phyloP scores from a whole-genome alignment of 352 stramenopile genomes.

The Phytophthora tentaculata region DNA sequence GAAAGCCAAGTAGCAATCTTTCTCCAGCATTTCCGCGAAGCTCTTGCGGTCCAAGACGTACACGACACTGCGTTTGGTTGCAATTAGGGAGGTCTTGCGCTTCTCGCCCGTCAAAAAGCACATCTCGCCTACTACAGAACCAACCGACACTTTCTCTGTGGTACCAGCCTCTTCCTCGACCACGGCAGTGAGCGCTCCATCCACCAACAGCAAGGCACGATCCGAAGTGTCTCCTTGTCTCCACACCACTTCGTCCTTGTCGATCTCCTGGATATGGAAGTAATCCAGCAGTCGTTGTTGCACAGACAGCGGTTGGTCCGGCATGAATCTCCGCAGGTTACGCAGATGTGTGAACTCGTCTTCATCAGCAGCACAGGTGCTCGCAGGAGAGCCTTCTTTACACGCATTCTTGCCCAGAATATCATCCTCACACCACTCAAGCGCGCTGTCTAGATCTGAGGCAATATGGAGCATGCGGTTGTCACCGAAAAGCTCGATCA shows the following conservation, averaged over 20 bases:
- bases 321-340: conserved; percentile 71
- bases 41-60: conserved; percentile 67
- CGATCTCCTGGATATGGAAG: conserved; percentile 68
- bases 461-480: conserved; percentile 60
- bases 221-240: conserved; percentile 68
- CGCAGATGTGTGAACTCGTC: conserved; percentile 63
- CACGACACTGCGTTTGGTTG: conserved; percentile 61
- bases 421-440: conserved; percentile 78
- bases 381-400: conserved; percentile 23
- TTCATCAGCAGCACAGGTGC: conserved; percentile 39
- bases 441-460: conserved; percentile 63
- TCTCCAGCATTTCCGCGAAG: conserved; percentile 69
- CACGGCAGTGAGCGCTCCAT: conserved; percentile 68
- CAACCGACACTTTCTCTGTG: conserved; percentile 70
- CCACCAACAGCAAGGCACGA: conserved; percentile 63
- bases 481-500: conserved; percentile 62
- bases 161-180: conserved; percentile 84
- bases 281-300: conserved; percentile 77
- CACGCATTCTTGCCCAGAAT: conserved; percentile 53
- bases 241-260: conserved; percentile 70
- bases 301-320: conserved; percentile 64
- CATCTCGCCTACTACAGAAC: conserved; percentile 79
- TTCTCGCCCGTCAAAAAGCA: conserved; percentile 85
- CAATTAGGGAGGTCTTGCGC: conserved; percentile 78
- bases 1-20: conserved; percentile 73